These are phyloP conservation scores for Hypomyces perniciosus DNA, from an alignment of 2,329 filamentous ascomycete species.

Conservation along the genomic window DNA sequence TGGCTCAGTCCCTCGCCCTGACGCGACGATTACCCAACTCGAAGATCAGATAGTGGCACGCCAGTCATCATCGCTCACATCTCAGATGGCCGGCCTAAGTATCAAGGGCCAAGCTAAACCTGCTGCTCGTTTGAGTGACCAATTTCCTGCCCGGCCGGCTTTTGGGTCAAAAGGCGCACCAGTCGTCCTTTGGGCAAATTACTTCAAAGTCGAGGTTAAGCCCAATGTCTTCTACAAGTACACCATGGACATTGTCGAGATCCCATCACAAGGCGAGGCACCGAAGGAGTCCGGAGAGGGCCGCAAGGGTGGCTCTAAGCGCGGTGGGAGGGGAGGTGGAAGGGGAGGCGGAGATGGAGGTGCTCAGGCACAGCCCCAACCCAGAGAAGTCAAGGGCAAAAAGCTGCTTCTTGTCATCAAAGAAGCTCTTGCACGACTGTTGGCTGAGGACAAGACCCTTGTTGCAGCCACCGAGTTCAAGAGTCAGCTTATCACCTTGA, in stretches of 20 bases:
- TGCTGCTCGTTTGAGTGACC: slow-evolving; percentile 16
- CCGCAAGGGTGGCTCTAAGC: slow-evolving; percentile 9
- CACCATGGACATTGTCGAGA: slow-evolving; percentile 32
- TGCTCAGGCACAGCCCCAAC: neutral
- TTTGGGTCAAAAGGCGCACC: slow-evolving; percentile 39
- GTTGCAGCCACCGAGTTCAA: slow-evolving; percentile 46
- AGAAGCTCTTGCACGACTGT: slow-evolving; percentile 31
- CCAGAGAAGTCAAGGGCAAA: slow-evolving; percentile 32
- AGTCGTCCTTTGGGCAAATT: slow-evolving; percentile 49
- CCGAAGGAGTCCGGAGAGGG: slow-evolving; percentile 2
- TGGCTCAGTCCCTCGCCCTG: slow-evolving; percentile 16
- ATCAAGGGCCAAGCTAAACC: slow-evolving; percentile 16
- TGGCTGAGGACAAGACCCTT: slow-evolving; percentile 22
- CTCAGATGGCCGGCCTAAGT: slow-evolving; percentile 32
- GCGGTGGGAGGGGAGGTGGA: neutral
- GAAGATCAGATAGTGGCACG: slow-evolving; percentile 35
- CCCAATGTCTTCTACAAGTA: slow-evolving; percentile 39
- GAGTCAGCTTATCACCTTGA: slow-evolving; percentile 37
- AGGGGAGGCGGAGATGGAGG: slow-evolving; percentile 12
- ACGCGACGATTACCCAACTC: slow-evolving; percentile 27
- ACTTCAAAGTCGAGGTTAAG: slow-evolving; percentile 40
- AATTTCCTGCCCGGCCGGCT: slow-evolving; percentile 43
- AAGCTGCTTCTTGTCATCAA: slow-evolving; percentile 40
- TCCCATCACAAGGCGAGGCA: slow-evolving; percentile 3
- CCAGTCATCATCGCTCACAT: slow-evolving; percentile 26